Percentiles rank a stretch among this genome's conserved stretches.
Evolutionary conservation across 306 rosid genomes (phyloP).

Genomic region (Vigna angularis): DNA sequence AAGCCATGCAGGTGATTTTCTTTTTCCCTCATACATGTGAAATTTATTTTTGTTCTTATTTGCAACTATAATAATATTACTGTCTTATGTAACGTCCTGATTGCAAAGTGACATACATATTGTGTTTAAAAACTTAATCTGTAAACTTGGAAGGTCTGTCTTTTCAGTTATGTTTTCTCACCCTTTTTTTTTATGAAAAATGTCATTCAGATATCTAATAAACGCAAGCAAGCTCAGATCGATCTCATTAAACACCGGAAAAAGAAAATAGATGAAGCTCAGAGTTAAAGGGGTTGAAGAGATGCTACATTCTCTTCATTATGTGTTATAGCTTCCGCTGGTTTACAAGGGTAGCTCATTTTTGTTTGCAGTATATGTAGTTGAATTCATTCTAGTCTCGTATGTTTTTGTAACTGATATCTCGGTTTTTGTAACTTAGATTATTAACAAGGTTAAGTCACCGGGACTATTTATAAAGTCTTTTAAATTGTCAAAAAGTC

Average conservation of each 20-base stretch:
- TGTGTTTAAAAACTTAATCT: slow-evolving; percentile 3
- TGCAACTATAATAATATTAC: neutral
- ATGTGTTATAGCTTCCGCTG: neutral
- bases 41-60: neutral
- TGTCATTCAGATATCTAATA: slow-evolving; percentile 62
- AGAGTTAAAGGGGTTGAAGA: slow-evolving; percentile 44
- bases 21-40: neutral
- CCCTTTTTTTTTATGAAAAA: neutral
- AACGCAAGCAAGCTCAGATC: slow-evolving; percentile 58
- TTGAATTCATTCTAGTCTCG: neutral
- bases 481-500: neutral
- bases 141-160: neutral
- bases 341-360: slow-evolving; percentile 27
- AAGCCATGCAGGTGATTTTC: slow-evolving; percentile 74
- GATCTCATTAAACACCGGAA: slow-evolving; percentile 65
- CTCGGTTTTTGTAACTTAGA: neutral
- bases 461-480: neutral
- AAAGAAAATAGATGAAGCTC: slow-evolving; percentile 64
- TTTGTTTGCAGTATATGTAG: slow-evolving; percentile 4
- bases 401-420: neutral
- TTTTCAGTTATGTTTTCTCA: slow-evolving; percentile 18
- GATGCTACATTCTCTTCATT: slow-evolving; percentile 10
- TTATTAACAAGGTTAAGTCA: neutral
- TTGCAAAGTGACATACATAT: neutral
- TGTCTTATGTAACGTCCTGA: neutral